phyloP scores from a whole-genome alignment of 2,329 filamentous ascomycete species.

The Epichloe elymi region DNA sequence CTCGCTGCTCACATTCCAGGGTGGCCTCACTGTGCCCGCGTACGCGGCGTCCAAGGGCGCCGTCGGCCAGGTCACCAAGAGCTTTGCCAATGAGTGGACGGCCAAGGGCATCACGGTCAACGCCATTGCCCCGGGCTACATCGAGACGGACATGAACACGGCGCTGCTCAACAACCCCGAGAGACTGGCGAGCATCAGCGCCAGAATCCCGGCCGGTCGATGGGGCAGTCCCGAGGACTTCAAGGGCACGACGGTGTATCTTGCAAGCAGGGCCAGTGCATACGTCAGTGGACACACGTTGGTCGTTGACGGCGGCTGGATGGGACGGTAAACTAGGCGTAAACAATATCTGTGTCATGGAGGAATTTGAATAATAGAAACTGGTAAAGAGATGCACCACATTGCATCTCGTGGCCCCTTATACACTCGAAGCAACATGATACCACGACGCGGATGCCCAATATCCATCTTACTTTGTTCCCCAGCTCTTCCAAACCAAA shows the following conservation, averaged over 20 bases:
- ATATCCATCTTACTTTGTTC: too few relatives aligned
- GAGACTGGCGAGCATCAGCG: constrained; percentile 60
- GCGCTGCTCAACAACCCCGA: constrained; percentile 62
- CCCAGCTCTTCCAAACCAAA: not conserved
- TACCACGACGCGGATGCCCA: too few relatives aligned
- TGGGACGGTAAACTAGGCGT: constrained; percentile 50
- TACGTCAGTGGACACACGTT: constrained; percentile 76
- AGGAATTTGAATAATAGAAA: not conserved
- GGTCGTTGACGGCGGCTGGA: constrained; percentile 85
- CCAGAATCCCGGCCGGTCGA: constrained; percentile 67
- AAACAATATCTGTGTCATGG: too few relatives aligned
- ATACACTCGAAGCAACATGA: too few relatives aligned
- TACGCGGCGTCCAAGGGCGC: constrained; percentile 81
- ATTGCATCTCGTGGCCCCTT: not conserved
- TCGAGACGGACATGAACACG: constrained; percentile 88
- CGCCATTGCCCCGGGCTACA: constrained; percentile 79
- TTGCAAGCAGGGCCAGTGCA: constrained; percentile 62
- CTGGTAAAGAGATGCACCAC: not conserved
- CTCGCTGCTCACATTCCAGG: constrained; percentile 70
- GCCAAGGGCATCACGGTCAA: constrained; percentile 71
- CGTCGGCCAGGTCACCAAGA: constrained; percentile 73
- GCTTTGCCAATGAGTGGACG: constrained; percentile 77
- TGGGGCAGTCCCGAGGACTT: constrained; percentile 83
- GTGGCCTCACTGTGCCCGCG: constrained; percentile 76
- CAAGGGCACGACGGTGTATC: constrained; percentile 65